Base-by-base conservation (phyloP, 805 yeast genomes). In the Zygoascus flipseniorum region DNA sequence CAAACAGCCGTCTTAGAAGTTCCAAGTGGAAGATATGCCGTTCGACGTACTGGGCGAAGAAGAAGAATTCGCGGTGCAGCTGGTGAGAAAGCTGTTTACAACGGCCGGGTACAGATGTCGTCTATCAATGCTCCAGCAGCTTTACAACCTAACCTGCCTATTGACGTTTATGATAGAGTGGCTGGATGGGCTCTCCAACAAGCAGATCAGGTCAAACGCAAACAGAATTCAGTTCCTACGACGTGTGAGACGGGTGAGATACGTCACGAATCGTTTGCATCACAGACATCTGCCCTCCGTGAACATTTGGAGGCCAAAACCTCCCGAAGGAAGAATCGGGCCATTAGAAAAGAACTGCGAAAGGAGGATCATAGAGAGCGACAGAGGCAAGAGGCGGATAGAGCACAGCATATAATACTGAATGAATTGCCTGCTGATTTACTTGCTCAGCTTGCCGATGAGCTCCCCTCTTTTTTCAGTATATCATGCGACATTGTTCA, bases 21-120 rank as follows among this genome's bases (percentile, higher is more conserved):
- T 20, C 49, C 48, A 6, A 50, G 49, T 19, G 53, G 53, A 13
- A 18, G 43, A 32, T 50, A 50, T 50, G 53, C 53, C 13, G 28
- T 50, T 31, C 48, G 53, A 14, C n/a, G 53, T 6, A 32, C 20
- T 32, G 41, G 19, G 5, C n/a, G n/a, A 37, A 37, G 18, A 37
- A 3, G 8, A 16, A 5, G 18, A 37, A 8, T 8, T 37, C 18
- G 42, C 18, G 42, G 18, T 14, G 42, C 42, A 16, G 5, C 5
- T 37, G 42, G 42, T 14, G 8, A 37, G 42, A 37, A 37, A 37
- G 8, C 28, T 23, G 28, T 23, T 23, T 6, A 23, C 28, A 6
- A 23, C 3, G 6, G 28, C 6, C 28, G 6, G 6, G 6, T 23
- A 6, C 28, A 6, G 6, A 23, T 23, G 6, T 6, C 28, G 3